Conservation (phyloP, 805 yeast genomes). For the Vanderwaltozyma polyspora region DNA sequence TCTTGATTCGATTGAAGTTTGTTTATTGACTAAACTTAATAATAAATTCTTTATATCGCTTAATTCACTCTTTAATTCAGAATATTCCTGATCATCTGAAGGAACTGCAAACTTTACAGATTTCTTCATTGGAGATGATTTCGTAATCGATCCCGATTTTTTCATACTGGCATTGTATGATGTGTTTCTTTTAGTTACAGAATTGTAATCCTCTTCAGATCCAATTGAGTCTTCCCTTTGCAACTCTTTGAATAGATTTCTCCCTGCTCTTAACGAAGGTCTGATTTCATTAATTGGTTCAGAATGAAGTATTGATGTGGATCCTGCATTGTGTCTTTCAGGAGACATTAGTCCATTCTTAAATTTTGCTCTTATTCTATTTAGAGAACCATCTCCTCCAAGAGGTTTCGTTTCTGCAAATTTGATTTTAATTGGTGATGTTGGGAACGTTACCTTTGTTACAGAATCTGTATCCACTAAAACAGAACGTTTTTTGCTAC, state of each 20-base stretch:
- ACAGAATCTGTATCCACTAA: slow-evolving; percentile 8
- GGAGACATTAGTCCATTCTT: slow-evolving; percentile 18
- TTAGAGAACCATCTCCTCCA: slow-evolving; percentile 23
- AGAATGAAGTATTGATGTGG: no score
- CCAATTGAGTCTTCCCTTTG: not conserved
- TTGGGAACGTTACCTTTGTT: slow-evolving; percentile 20
- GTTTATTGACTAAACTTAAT: slow-evolving; percentile 6
- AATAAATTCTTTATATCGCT: slow-evolving; percentile 6
- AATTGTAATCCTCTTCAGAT: not conserved
- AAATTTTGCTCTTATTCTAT: slow-evolving; percentile 22
- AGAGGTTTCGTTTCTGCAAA: slow-evolving; percentile 19
- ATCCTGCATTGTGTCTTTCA: no score
- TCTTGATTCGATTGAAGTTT: slow-evolving; percentile 6
- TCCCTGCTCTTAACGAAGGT: not conserved
- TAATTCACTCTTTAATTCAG: slow-evolving; percentile 2
- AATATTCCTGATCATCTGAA: slow-evolving; percentile 2
- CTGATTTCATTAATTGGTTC: no score
- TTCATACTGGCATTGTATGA: not conserved
- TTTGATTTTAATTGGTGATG: slow-evolving; percentile 20
- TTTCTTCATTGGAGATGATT: slow-evolving; percentile 9
- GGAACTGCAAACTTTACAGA: slow-evolving; percentile 20
- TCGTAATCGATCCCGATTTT: slow-evolving; percentile 2
- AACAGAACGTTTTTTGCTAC: no score
- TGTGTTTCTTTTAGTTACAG: not conserved
- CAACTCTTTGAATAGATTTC: not conserved